These are phyloP conservation scores for Fusarium sp. DNA, from an alignment of 2,329 filamentous ascomycete species.

Conservation along the genomic window DNA sequence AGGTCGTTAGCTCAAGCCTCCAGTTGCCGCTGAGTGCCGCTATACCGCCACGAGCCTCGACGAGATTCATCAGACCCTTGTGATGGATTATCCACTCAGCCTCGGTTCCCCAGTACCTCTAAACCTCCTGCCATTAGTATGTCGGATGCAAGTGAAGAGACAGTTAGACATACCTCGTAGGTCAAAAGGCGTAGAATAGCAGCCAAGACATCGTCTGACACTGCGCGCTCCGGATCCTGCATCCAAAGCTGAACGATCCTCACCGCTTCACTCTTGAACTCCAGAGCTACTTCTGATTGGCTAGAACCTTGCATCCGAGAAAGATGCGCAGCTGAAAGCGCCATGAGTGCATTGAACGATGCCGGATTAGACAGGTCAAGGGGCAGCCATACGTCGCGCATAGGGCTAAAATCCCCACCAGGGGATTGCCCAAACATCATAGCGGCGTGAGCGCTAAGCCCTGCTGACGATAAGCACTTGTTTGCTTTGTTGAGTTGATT, in stretches of 20 bases:
- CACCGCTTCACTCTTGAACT: slow-evolving; percentile 48
- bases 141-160: no score
- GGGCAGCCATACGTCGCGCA: slow-evolving; percentile 51
- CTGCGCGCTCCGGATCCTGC: slow-evolving; percentile 37
- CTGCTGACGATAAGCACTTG: not conserved
- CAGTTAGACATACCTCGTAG: not conserved
- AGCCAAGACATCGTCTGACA: slow-evolving; percentile 43
- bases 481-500: not conserved
- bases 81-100: slow-evolving; percentile 8
- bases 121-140: not conserved
- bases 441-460: slow-evolving; percentile 33
- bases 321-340: slow-evolving; percentile 51
- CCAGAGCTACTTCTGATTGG: slow-evolving; percentile 38
- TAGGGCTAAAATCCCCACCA: slow-evolving; percentile 47
- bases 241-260: slow-evolving; percentile 47
- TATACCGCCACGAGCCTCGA: not conserved
- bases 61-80: not conserved
- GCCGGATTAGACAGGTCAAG: slow-evolving; percentile 51
- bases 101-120: slow-evolving; percentile 10
- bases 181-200: not conserved
- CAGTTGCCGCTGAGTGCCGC: not conserved
- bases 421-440: slow-evolving; percentile 41
- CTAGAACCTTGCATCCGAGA: slow-evolving; percentile 44
- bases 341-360: slow-evolving; percentile 52
- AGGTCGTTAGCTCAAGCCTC: slow-evolving; percentile 4